These are phyloP conservation scores for Yamadazyma atmosphaerica DNA, from an alignment of 1,139 yeast genomes.

Conservation along the genomic window DNA sequence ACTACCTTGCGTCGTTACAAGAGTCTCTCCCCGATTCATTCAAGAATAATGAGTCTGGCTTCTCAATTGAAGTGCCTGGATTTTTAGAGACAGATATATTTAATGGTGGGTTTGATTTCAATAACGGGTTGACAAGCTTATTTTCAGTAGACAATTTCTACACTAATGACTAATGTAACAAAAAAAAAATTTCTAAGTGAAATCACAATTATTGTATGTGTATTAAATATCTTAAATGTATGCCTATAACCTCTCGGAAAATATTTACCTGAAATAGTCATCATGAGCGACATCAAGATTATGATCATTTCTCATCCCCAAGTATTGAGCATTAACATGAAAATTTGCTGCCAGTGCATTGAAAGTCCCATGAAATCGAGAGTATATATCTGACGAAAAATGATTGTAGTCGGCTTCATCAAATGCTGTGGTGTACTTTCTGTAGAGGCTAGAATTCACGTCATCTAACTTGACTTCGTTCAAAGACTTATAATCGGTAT, in stretches of 20 bases:
- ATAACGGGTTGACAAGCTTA: slow-evolving; percentile 5
- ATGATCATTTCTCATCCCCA: slow-evolving; percentile 28
- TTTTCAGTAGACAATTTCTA: background rate
- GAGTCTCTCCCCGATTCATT: slow-evolving; percentile 8
- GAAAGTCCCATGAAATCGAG: slow-evolving; percentile 4
- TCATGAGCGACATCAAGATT: slow-evolving; percentile 28
- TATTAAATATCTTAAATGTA: background rate
- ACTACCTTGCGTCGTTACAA: slow-evolving; percentile 2
- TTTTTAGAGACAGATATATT: slow-evolving; percentile 7
- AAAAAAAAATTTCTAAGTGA: background rate
- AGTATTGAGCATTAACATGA: slow-evolving; percentile 23
- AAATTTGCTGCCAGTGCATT: slow-evolving; percentile 16
- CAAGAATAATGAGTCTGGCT: slow-evolving; percentile 3
- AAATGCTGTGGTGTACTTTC: slow-evolving; percentile 12
- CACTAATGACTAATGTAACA: background rate
- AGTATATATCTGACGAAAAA: slow-evolving; percentile 14
- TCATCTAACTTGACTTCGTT: background rate
- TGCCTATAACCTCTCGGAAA: slow-evolving; percentile 2
- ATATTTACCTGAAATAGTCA: slow-evolving; percentile 24
- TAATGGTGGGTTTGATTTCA: slow-evolving; percentile 4
- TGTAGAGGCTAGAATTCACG: slow-evolving; percentile 7
- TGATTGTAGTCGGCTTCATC: slow-evolving; percentile 19
- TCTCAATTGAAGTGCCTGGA: background rate
- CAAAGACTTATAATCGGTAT: background rate
- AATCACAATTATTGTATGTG: slow-evolving; percentile 1